Conservation (phyloP, 2,329 filamentous ascomycete species). For the Teratosphaeria nubilosa region DNA sequence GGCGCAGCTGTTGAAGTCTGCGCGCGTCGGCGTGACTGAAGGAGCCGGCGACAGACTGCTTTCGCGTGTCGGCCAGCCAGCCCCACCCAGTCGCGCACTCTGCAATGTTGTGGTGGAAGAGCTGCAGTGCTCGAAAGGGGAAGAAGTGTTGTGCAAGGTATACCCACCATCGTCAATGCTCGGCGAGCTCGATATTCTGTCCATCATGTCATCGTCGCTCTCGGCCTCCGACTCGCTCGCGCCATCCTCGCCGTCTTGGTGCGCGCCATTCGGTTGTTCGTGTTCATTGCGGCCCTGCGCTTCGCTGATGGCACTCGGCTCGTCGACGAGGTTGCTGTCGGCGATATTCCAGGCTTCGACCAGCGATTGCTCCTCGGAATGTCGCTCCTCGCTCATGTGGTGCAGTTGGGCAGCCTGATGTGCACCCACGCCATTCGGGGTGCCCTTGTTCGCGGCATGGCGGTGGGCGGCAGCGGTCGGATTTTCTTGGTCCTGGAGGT, state of each 20-base stretch:
- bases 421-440: conserved; percentile 51
- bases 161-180: conserved; percentile 98
- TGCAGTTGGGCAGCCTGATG: conserved; percentile 81
- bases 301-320: conserved; percentile 34
- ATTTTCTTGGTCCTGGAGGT: conserved; percentile 74
- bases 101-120: conserved; percentile 5
- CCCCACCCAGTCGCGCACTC: conserved; percentile 1
- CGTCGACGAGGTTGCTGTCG: conserved; percentile 27
- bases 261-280: conserved; percentile 34
- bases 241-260: conserved; percentile 40
- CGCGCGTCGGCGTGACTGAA: conserved; percentile 15
- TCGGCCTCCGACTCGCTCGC: conserved; percentile 57
- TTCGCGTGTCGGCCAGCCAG: conserved; percentile 30
- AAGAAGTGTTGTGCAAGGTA: conserved; percentile 27
- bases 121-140: conserved; percentile 1
- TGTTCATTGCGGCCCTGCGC: conserved; percentile 45
- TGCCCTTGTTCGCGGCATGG: conserved; percentile 38
- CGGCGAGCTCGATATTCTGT: conserved; percentile 96
- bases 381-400: conserved; percentile 63
- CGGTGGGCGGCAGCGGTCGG: conserved; percentile 79
- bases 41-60: conserved; percentile 32
- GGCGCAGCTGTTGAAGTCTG: conserved; percentile 26
- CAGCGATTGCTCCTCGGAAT: conserved; percentile 60
- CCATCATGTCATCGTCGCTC: conserved; percentile 89
- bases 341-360: conserved; percentile 44